These are phyloP conservation scores for Diaporthe eres DNA, from an alignment of 2,329 filamentous ascomycete species.

Conservation along the genomic window DNA sequence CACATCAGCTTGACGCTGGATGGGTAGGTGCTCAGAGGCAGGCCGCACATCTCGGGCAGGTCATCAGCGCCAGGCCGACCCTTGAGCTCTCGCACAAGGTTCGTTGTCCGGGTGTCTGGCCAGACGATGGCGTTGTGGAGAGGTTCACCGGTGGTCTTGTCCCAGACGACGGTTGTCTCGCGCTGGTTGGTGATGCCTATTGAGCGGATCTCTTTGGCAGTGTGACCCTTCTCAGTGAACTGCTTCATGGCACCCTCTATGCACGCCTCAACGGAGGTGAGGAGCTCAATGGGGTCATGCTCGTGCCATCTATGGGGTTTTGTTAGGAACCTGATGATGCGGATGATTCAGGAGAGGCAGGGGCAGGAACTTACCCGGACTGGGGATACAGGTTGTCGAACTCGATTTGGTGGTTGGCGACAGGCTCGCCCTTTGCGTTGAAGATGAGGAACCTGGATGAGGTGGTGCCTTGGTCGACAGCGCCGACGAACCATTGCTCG, in stretches of 20 bases:
- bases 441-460: conserved; percentile 93
- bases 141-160: conserved; percentile 82
- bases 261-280: conserved; percentile 82
- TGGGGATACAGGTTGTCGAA: conserved; percentile 88
- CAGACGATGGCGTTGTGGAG: conserved; percentile 90
- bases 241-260: conserved; percentile 81
- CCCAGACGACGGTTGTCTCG: conserved; percentile 90
- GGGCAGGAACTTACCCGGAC: conserved; percentile 76
- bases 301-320: conserved; percentile 81
- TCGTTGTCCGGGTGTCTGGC: conserved; percentile 85
- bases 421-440: conserved; percentile 81
- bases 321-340: conserved; percentile 41
- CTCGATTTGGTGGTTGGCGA: conserved; percentile 88
- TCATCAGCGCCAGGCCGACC: conserved; percentile 75
- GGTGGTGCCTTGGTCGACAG: conserved; percentile 92
- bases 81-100: conserved; percentile 83
- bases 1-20: conserved; percentile 89
- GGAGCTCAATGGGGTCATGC: conserved; percentile 84
- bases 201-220: conserved; percentile 77
- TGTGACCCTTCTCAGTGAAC: conserved; percentile 79
- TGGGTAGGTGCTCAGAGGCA: conserved; percentile 90
- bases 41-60: conserved; percentile 79
- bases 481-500: conserved; percentile 78
- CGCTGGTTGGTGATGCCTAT: conserved; percentile 93
- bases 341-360: conserved; percentile 7